Conservation (phyloP, 2,329 filamentous ascomycete genomes). For the Fusarium sacchari region DNA sequence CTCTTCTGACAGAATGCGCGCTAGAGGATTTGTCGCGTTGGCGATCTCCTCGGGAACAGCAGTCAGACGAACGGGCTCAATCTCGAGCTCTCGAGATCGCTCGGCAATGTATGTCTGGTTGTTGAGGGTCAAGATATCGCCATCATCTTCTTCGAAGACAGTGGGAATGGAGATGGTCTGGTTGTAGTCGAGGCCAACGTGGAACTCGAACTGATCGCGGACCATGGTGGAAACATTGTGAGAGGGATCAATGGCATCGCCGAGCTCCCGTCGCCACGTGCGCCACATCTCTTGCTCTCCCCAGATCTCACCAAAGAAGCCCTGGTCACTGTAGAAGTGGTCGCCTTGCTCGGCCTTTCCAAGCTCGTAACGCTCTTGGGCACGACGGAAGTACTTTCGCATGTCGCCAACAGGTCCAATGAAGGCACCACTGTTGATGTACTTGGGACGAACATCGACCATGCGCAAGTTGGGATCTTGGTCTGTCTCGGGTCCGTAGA, state of each 20-base stretch:
- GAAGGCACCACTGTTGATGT: conserved; percentile 44
- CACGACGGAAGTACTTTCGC: conserved; percentile 37
- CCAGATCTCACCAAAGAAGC: conserved; percentile 44
- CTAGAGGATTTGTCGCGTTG: conserved; percentile 15
- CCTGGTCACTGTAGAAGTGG: conserved; percentile 43
- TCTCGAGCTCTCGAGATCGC: conserved; percentile 25
- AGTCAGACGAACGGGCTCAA: conserved; percentile 26
- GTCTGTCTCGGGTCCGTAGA: conserved; percentile 38
- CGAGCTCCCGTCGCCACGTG: conserved; percentile 19
- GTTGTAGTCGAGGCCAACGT: conserved; percentile 38
- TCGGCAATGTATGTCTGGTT: conserved; percentile 18
- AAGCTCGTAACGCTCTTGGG: conserved; percentile 32
- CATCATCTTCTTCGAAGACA: conserved; percentile 36
- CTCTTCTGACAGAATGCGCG: neutral
- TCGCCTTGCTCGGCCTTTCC: conserved; percentile 11
- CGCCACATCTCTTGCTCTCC: conserved; percentile 43
- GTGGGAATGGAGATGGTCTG: conserved; percentile 38
- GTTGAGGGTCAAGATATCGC: conserved; percentile 31
- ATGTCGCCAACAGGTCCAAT: conserved; percentile 44
- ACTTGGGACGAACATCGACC: conserved; percentile 37
- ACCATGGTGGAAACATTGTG: conserved; percentile 18
- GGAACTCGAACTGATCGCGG: conserved; percentile 34
- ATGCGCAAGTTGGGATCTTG: conserved; percentile 11
- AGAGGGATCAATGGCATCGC: neutral
- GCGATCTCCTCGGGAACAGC: conserved; percentile 28